Percentiles rank a stretch among this genome's conserved stretches.
phyloP scores from a whole-genome alignment of 768 basidiomycete genomes.

The Multifurca ochricompacta region DNA sequence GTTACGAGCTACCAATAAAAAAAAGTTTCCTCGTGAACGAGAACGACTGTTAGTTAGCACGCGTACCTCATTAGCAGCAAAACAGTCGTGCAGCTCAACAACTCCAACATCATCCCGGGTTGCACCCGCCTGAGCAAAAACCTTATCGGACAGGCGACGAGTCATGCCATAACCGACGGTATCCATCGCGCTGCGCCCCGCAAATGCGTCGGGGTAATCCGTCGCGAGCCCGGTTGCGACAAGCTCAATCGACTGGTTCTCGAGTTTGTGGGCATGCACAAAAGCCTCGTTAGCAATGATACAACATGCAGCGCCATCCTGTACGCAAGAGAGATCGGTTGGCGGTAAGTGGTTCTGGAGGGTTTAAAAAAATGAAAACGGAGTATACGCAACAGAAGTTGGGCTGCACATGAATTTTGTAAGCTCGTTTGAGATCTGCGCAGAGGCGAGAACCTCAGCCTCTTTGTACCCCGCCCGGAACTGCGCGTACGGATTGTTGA shows the following conservation, averaged over 20 bases:
- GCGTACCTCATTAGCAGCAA: slow-evolving; percentile 72
- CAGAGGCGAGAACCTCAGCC: slow-evolving; percentile 58
- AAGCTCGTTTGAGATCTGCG: slow-evolving; percentile 62
- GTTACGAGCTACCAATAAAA: slow-evolving; percentile 51
- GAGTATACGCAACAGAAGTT: slow-evolving; percentile 38
- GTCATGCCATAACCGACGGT: slow-evolving; percentile 78
- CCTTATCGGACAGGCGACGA: slow-evolving; percentile 55
- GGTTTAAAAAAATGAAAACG: not conserved
- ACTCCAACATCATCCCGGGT: slow-evolving; percentile 74
- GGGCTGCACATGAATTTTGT: slow-evolving; percentile 87
- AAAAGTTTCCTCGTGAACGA: not conserved
- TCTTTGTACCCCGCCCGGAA: slow-evolving; percentile 73
- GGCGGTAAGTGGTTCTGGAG: not conserved
- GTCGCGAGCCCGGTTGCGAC: slow-evolving; percentile 59
- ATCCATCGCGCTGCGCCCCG: slow-evolving; percentile 66
- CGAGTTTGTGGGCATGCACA: slow-evolving; percentile 59
- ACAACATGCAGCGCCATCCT: slow-evolving; percentile 74
- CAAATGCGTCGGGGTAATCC: slow-evolving; percentile 57
- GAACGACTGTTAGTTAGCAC: slow-evolving; percentile 1
- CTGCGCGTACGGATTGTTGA: slow-evolving; percentile 82
- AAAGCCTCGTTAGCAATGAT: slow-evolving; percentile 75
- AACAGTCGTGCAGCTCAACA: slow-evolving; percentile 82
- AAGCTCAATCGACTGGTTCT: slow-evolving; percentile 85
- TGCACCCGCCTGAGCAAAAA: slow-evolving; percentile 60
- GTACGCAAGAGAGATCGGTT: not conserved